Evolutionary conservation across 805 yeast species (phyloP).

Genomic region (Dipodascus geniculatus): DNA sequence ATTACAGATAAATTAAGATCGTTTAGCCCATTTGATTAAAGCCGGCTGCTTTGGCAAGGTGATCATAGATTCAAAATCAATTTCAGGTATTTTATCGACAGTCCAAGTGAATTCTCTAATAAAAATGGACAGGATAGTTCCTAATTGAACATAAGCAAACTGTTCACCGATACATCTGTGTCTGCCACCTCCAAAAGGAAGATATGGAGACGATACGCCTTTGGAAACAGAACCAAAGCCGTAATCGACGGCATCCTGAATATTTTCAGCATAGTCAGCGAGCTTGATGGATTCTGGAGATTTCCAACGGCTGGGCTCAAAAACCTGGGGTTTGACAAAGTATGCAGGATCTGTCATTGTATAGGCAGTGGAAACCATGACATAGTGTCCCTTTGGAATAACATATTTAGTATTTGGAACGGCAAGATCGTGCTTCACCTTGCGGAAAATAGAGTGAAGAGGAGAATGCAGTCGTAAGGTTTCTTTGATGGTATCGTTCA

Average conservation of each 20-base stretch:
- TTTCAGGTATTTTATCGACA: conserved; percentile 36
- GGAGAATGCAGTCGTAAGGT: conserved; percentile 95
- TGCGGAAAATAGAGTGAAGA: conserved; percentile 89
- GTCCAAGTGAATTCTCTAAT: conserved; percentile 72
- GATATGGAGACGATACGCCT: conserved; percentile 91
- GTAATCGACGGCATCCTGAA: conserved; percentile 52
- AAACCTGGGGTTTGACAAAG: conserved; percentile 65
- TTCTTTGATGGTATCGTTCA: conserved; percentile 80
- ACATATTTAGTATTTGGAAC: conserved; percentile 71
- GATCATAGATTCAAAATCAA: conserved; percentile 85
- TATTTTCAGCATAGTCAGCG: conserved; percentile 15
- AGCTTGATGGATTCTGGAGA: conserved; percentile 18
- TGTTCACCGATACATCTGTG: conserved; percentile 99
- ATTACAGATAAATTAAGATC: too few relatives aligned
- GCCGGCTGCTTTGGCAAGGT: conserved; percentile 72
- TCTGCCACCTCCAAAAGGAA: conserved; percentile 99
- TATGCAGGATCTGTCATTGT: conserved; percentile 64
- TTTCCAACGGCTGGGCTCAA: conserved; percentile 82
- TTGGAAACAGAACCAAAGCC: conserved; percentile 93
- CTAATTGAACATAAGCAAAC: conserved; percentile 89
- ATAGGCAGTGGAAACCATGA: conserved; percentile 89
- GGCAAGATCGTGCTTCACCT: conserved; percentile 64
- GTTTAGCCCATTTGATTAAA: conserved; percentile 20
- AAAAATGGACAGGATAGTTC: conserved; percentile 68
- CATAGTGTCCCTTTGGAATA: conserved; percentile 83